These are phyloP conservation scores for Chloris gayana DNA, from an alignment of 176 grass and related monocot genomes.

Conservation along the genomic window DNA sequence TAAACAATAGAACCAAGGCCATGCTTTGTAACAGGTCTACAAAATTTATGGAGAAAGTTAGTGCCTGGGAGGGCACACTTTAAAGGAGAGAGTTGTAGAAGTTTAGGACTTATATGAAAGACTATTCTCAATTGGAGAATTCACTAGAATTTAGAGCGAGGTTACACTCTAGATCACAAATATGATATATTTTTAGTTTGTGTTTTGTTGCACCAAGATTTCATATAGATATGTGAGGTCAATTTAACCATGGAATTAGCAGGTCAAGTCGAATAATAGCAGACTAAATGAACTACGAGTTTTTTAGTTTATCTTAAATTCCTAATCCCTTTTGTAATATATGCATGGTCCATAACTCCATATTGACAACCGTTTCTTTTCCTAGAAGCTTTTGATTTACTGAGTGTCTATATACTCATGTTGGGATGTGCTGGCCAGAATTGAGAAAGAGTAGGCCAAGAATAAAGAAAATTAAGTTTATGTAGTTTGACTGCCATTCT, in stretches of 20 bases:
- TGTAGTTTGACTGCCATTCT: neutral
- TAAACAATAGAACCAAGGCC: neutral
- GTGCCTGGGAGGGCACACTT: too few species aligned
- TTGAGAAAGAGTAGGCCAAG: neutral
- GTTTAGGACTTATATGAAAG: neutral
- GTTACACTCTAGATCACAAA: neutral
- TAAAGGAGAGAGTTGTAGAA: neutral
- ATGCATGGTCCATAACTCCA: slow-evolving; percentile 4
- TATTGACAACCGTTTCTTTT: slow-evolving; percentile 32
- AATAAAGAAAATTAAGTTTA: slow-evolving; percentile 1
- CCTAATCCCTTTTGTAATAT: neutral
- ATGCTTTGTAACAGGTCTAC: neutral
- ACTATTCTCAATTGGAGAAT: neutral
- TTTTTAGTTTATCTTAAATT: neutral
- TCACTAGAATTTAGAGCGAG: neutral
- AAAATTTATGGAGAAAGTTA: neutral
- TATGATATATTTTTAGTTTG: neutral
- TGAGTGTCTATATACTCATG: slow-evolving; percentile 21
- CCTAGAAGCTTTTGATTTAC: neutral
- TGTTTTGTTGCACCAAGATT: neutral
- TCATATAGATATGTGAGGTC: slow-evolving; percentile 2
- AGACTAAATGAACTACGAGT: neutral
- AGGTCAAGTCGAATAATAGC: neutral
- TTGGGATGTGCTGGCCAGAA: neutral
- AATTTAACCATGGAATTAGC: slow-evolving; percentile 8